Evolutionary conservation across 2,329 filamentous ascomycete genomes (phyloP).

Genomic region (Botryotinia convoluta): DNA sequence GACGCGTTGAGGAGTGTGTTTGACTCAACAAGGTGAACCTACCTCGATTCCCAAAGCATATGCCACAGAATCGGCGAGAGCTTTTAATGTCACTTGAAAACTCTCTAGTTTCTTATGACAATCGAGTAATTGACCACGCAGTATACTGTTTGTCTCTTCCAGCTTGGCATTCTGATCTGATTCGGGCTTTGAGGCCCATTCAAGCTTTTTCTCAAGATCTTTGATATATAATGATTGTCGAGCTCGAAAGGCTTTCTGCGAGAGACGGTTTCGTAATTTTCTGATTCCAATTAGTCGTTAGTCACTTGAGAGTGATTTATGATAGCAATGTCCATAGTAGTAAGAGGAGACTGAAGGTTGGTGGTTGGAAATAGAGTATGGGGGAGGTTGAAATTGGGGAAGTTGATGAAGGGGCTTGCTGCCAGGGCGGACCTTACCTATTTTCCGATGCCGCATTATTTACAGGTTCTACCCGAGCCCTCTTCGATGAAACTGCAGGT

Average conservation of each 20-base stretch:
- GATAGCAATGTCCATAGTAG: not conserved
- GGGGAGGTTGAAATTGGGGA: not conserved
- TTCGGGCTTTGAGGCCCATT: constrained; percentile 18
- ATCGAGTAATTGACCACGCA: constrained; percentile 15
- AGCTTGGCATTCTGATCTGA: constrained; percentile 18
- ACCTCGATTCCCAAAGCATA: constrained; percentile 18
- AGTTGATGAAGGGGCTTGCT: not conserved
- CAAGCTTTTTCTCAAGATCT: constrained; percentile 16
- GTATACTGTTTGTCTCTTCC: constrained; percentile 11
- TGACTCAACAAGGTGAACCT: not conserved
- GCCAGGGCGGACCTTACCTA: constrained; percentile 10
- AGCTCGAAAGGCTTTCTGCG: constrained; percentile 19
- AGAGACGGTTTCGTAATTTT: constrained; percentile 19
- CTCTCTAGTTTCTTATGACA: constrained; percentile 19
- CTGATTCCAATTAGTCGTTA: not conserved
- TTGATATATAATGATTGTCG: constrained; percentile 17
- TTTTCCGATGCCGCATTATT: constrained; percentile 16
- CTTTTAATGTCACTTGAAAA: constrained; percentile 16
- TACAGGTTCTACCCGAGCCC: not conserved
- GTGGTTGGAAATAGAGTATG: not conserved
- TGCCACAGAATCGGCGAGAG: constrained; percentile 17
- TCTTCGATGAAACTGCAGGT: not conserved
- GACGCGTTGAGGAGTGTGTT: not conserved
- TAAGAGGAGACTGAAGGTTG: not conserved
- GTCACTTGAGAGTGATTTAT: not conserved